A percentile compares a stretch with the other conserved stretches of the same genome.
Conservation (phyloP, 139 green algal genomes). For the Zygnema cylindricum region DNA sequence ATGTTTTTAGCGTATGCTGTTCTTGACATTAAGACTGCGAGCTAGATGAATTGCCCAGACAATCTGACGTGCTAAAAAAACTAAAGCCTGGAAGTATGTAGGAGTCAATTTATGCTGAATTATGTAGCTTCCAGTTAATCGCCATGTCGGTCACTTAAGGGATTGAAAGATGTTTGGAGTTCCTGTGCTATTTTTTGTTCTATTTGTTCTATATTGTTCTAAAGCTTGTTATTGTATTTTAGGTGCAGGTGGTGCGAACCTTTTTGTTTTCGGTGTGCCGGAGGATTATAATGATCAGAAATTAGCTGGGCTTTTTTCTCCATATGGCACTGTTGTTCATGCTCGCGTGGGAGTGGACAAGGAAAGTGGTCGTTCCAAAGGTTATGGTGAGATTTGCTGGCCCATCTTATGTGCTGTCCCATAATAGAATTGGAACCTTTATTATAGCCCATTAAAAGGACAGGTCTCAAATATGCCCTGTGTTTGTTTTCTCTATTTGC, state of each 20-base stretch:
- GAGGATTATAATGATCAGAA: slow-evolving; percentile 53
- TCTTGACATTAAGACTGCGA: no score
- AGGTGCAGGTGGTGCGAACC: slow-evolving; percentile 53
- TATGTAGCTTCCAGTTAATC: no score
- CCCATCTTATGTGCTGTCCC: background rate
- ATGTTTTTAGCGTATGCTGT: no score
- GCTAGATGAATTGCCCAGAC: no score
- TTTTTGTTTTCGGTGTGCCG: slow-evolving; percentile 62
- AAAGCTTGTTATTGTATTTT: no score
- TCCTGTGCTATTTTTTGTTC: no score
- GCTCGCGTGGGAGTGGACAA: slow-evolving; percentile 50
- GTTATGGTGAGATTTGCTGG: slow-evolving; percentile 46
- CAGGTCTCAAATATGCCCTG: background rate
- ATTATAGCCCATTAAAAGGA: background rate
- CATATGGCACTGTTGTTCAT: slow-evolving; percentile 34
- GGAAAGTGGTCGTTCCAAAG: slow-evolving; percentile 42
- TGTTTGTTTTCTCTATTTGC: background rate
- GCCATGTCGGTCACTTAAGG: no score
- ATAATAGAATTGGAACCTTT: background rate
- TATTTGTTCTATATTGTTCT: no score
- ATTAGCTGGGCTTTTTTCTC: slow-evolving; percentile 33
- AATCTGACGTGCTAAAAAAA: no score
- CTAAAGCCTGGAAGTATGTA: no score
- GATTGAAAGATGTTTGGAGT: no score
- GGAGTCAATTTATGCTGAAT: no score